Conservation (phyloP, 2,329 filamentous ascomycete species). For the Penicillium olsonii region DNA sequence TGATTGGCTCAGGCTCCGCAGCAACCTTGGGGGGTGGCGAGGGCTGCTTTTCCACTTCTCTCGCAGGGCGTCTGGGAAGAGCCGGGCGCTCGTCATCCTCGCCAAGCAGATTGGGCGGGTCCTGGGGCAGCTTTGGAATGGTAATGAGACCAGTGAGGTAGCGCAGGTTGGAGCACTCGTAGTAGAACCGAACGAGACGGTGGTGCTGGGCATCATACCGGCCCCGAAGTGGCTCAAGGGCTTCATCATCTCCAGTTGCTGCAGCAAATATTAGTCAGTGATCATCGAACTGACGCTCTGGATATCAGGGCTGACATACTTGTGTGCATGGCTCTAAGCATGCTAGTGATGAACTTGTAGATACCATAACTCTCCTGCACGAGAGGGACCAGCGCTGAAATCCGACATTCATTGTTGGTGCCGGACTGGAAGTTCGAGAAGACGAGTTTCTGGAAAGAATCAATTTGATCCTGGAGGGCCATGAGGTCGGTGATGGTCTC, state of each 20-base stretch:
- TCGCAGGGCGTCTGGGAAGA: conserved; percentile 72
- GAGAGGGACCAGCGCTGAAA: conserved; percentile 86
- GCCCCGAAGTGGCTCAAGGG: conserved; percentile 80
- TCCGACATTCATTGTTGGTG: conserved; percentile 93
- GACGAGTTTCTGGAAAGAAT: conserved; percentile 96
- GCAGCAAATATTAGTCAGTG: conserved; percentile 12
- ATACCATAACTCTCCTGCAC: conserved; percentile 99
- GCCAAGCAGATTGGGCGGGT: conserved; percentile 82
- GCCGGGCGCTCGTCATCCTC: conserved; percentile 84
- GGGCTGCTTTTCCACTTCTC: conserved; percentile 69
- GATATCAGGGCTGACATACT: conserved; percentile 59
- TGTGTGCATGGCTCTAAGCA: conserved; percentile 96
- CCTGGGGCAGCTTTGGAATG: conserved; percentile 91
- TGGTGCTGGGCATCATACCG: conserved; percentile 96
- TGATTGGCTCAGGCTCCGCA: conserved; percentile 85
- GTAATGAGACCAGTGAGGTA: conserved; percentile 96
- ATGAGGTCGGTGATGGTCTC: conserved; percentile 97
- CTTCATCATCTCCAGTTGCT: conserved; percentile 92
- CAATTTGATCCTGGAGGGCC: conserved; percentile 96
- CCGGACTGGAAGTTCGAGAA: conserved; percentile 94
- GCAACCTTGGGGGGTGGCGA: conserved; percentile 69
- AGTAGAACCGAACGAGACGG: conserved; percentile 95
- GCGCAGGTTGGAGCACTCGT: conserved; percentile 95
- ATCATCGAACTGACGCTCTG: background rate
- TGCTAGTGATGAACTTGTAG: conserved; percentile 99